Percentiles rank a stretch among this genome's conserved stretches.
Evolutionary conservation across 129 eudicot genomes (phyloP).

Genomic region (Lactuca sativa): DNA sequence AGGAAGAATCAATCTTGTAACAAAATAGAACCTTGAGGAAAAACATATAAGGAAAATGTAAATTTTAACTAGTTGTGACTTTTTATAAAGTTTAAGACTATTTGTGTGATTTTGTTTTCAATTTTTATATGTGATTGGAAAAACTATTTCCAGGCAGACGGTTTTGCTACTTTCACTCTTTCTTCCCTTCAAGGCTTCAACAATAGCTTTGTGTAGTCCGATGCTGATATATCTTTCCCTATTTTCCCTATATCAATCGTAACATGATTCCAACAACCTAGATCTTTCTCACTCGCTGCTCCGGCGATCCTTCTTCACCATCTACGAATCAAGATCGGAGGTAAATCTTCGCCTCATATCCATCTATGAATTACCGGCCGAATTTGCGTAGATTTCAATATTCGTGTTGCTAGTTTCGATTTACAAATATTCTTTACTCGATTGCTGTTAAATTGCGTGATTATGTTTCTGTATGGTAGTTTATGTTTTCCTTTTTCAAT

Average conservation of each 20-base stretch:
- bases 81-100: neutral
- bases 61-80: too few species aligned
- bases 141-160: constrained; percentile 7
- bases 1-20: too few species aligned
- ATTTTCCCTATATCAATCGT: neutral
- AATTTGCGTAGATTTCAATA: constrained; percentile 1
- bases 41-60: too few species aligned
- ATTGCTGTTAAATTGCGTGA: neutral
- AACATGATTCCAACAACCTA: constrained; percentile 8
- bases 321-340: constrained; percentile 23
- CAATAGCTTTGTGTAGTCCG: constrained; percentile 15
- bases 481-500: neutral
- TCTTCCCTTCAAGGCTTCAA: constrained; percentile 11
- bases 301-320: constrained; percentile 16
- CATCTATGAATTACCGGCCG: neutral
- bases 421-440: constrained; percentile 11
- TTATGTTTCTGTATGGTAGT: constrained; percentile 1
- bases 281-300: constrained; percentile 8
- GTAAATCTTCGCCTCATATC: constrained; percentile 11
- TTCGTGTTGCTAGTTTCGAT: constrained; percentile 2
- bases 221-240: neutral
- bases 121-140: neutral
- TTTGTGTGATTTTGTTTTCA: neutral
- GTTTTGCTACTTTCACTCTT: constrained; percentile 6
- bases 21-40: too few species aligned